These are phyloP conservation scores for Phytophthora tubulina DNA, from an alignment of 352 stramenopile species.

Conservation along the genomic window DNA sequence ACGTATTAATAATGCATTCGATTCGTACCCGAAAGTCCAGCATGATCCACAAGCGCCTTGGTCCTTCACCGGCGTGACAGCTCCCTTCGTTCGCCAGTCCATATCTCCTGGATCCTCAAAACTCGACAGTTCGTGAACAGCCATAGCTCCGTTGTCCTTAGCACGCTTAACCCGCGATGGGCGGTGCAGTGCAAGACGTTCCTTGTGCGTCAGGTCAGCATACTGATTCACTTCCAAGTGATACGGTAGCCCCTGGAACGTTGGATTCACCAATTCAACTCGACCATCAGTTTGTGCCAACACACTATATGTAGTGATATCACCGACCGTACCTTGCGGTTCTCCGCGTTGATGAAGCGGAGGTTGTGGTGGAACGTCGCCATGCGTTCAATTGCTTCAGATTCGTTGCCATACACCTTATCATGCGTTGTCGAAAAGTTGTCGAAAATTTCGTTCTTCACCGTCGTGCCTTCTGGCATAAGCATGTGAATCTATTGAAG, in stretches of 20 bases:
- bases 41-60: conserved; percentile 93
- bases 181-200: conserved; percentile 63
- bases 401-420: conserved; percentile 66
- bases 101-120: conserved; percentile 67
- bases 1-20: background rate
- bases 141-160: conserved; percentile 67
- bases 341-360: conserved; percentile 88
- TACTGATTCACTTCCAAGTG: conserved; percentile 86
- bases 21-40: conserved; percentile 89
- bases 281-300: too few species aligned
- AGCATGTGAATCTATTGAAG: conserved; percentile 79
- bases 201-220: conserved; percentile 80
- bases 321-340: conserved; percentile 63
- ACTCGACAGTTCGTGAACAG: conserved; percentile 52
- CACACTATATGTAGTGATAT: too few species aligned
- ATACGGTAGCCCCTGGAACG: conserved; percentile 71
- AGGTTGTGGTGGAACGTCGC: conserved; percentile 85
- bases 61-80: conserved; percentile 92
- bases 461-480: conserved; percentile 70
- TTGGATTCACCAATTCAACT: too few species aligned
- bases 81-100: conserved; percentile 89
- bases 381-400: conserved; percentile 61
- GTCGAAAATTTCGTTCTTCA: conserved; percentile 75
- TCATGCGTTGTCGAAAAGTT: conserved; percentile 67
- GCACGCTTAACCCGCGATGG: conserved; percentile 59